phyloP scores from a whole-genome alignment of 208 protist species.

The Trypanosomatidae sp. region DNA sequence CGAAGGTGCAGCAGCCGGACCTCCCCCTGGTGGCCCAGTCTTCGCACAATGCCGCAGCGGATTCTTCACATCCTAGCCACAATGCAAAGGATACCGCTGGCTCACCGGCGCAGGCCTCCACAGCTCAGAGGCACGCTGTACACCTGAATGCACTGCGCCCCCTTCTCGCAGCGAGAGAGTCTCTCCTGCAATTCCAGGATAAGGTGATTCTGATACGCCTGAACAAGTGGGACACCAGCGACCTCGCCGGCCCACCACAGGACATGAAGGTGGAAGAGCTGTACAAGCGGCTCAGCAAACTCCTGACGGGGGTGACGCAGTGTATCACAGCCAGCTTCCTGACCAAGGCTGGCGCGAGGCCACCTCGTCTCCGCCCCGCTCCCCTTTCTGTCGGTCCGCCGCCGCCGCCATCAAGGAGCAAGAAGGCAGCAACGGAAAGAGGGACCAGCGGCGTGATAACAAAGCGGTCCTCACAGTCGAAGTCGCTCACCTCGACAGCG shows the following conservation, averaged over 20 bases:
- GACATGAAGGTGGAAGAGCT: conserved; percentile 45
- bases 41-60: not conserved
- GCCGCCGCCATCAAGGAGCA: not conserved
- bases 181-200: conserved; percentile 25
- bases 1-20: not conserved
- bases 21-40: not conserved
- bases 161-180: conserved; percentile 44
- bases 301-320: conserved; percentile 58
- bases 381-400: conserved; percentile 4
- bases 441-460: too few species aligned
- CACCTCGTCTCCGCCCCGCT: conserved; percentile 7
- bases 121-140: conserved; percentile 20
- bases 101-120: not conserved
- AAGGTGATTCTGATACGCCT: conserved; percentile 41
- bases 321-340: conserved; percentile 62
- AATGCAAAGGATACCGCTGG: not conserved
- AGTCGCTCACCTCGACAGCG: not conserved
- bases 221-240: conserved; percentile 56
- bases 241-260: conserved; percentile 52
- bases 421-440: not conserved
- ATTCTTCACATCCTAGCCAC: not conserved
- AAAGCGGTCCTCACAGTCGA: not conserved
- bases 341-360: conserved; percentile 27
- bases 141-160: conserved; percentile 44
- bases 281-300: conserved; percentile 35